Conservation (phyloP, 78 protist species). For the Dictyostelium capitatum region DNA sequence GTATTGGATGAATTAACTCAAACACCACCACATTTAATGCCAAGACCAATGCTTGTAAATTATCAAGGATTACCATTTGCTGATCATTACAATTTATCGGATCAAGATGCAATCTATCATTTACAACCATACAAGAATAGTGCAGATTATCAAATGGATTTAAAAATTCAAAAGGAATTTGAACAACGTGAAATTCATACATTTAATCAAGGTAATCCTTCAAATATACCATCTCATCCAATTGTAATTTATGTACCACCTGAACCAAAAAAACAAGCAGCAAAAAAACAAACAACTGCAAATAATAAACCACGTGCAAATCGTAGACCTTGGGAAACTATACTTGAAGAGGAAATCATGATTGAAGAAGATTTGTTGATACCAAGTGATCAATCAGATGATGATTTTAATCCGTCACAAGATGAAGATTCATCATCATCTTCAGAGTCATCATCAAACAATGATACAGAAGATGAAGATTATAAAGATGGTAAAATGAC, state of each 20-base stretch:
- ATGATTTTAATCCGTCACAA: slow-evolving; percentile 10
- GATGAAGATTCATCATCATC: background rate
- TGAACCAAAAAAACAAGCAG: slow-evolving; percentile 14
- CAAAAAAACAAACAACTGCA: background rate
- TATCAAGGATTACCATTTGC: slow-evolving; percentile 37
- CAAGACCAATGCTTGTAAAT: slow-evolving; percentile 30
- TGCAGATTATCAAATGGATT: background rate
- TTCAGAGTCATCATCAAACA: background rate
- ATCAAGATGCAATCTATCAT: background rate
- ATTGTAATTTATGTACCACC: slow-evolving; percentile 7
- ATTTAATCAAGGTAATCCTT: slow-evolving; percentile 12
- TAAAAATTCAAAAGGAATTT: slow-evolving; percentile 25
- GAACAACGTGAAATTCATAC: slow-evolving; percentile 16
- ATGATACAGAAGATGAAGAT: slow-evolving; percentile 5
- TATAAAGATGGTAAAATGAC: slow-evolving; percentile 20
- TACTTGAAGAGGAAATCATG: slow-evolving; percentile 16
- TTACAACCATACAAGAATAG: background rate
- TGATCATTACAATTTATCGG: background rate
- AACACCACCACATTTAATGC: slow-evolving; percentile 67
- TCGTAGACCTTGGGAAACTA: slow-evolving; percentile 15
- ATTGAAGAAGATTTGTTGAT: slow-evolving; percentile 19
- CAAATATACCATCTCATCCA: slow-evolving; percentile 17
- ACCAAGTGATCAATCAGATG: slow-evolving; percentile 58
- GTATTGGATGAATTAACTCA: slow-evolving; percentile 78
- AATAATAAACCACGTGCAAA: background rate